Evolutionary conservation across 371 early-diverging fungal genomes (phyloP), one percentile per base, ranked within the genome.

Genomic region (Mucor sp.): DNA sequence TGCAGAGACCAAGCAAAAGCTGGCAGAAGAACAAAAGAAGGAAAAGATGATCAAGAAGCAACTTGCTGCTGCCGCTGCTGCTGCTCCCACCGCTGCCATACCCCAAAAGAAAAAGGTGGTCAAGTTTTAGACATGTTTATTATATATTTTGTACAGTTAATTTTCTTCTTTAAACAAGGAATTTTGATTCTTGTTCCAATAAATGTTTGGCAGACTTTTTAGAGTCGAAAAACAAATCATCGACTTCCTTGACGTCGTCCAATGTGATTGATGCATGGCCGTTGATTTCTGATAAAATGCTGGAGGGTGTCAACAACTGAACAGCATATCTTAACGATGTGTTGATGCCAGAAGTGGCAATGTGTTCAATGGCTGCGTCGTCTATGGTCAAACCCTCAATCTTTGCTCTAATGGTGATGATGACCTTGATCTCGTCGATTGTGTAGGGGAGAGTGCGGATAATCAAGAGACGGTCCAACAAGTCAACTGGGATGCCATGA

Each of bases 401-500:
- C 79, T 93, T 95, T 39, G 97, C 95, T 28, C 99, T 89, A 61
- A 96, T 94, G 19, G 87, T 88, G 56, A 99, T 76, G 67, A 99
- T 98, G 35, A 89, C 87, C 72, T 87, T 86, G 66, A 97, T 97
- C 76, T 99, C 98, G 57, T 94, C 95, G 61, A 88, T 75, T 5
- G 92, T 93, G 82, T 99, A 97, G 4, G 96, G 97, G 17, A 92
- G 68, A 0, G 98, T 98, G 59, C 96, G 92, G 60, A 99, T 94
- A 69, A 98, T 97, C 61, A 99, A 85, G 64, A 97, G 86, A 58
- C 99, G 93, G 71, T 99, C 99, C 41, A 99, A 84, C 57, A 99
- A 86, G 82, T 99, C 99, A 43, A 93, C 89, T 8, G 99, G 99
- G 60, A 99, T 94, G 68, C 99, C 99, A 77, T 97, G 98, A 17